Conservation (phyloP, 2,329 filamentous ascomycete species). For the Parastagonospora nodorum region DNA sequence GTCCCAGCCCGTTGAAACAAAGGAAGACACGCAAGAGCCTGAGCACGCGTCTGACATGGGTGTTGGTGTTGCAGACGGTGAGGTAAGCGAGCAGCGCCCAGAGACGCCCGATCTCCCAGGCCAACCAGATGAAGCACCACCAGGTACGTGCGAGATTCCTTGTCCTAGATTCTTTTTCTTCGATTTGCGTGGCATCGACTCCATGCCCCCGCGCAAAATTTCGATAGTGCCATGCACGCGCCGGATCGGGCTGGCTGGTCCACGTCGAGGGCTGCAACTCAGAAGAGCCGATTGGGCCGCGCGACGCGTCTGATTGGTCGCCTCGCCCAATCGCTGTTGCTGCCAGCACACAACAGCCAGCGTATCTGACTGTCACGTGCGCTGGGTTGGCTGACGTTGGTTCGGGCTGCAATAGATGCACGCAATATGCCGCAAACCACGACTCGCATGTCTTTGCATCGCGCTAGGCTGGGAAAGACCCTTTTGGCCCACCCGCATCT, state of each 20-base stretch:
- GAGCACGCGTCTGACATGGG: background rate
- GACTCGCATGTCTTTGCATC: constrained; percentile 25
- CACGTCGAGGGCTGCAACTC: constrained; percentile 11
- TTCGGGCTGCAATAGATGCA: constrained; percentile 36
- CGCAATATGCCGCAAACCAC: constrained; percentile 28
- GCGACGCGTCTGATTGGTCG: constrained; percentile 15
- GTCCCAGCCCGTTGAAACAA: background rate
- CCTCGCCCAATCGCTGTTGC: constrained; percentile 16
- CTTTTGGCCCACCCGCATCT: constrained; percentile 17
- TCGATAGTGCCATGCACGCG: constrained; percentile 15
- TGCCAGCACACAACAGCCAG: constrained; percentile 16
- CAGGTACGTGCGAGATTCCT: constrained; percentile 24
- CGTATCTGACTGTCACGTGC: constrained; percentile 37
- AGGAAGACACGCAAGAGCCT: background rate
- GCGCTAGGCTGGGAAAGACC: constrained; percentile 17
- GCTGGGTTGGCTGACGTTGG: constrained; percentile 16
- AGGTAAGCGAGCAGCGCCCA: constrained; percentile 1
- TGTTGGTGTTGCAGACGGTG: background rate
- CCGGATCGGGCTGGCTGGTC: constrained; percentile 18
- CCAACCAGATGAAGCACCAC: constrained; percentile 1
- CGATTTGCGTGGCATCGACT: background rate
- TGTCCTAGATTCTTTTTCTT: background rate
- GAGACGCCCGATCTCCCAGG: background rate
- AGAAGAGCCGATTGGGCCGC: constrained; percentile 15
- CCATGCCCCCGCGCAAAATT: constrained; percentile 9